These are phyloP conservation scores for Eragrostis curvula DNA, from an alignment of 176 grass and related monocot species.

Conservation along the genomic window DNA sequence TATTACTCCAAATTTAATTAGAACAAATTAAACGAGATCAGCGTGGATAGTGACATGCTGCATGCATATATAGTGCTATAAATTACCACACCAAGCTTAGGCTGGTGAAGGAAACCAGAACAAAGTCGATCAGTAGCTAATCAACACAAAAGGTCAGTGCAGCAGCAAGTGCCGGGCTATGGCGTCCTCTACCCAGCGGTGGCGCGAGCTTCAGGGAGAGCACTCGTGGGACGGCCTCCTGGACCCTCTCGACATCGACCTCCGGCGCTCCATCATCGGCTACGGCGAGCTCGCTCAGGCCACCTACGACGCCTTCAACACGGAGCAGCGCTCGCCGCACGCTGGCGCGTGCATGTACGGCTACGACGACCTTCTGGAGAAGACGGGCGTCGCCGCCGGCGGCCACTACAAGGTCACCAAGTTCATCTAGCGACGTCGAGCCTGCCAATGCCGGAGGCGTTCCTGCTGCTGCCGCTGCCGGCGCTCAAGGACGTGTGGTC, in stretches of 20 bases:
- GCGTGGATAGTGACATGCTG: no score
- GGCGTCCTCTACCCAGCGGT: no score
- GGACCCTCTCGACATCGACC: constrained; percentile 59
- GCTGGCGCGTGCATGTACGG: constrained; percentile 43
- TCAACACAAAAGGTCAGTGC: no score
- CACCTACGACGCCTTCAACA: constrained; percentile 57
- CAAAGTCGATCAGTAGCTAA: no score
- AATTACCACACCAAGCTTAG: no score
- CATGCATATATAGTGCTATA: no score
- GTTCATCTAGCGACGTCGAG: constrained; percentile 20
- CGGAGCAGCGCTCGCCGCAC: constrained; percentile 48
- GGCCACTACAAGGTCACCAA: background rate
- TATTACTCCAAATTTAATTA: no score
- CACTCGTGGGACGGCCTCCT: constrained; percentile 63
- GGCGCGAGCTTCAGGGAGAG: constrained; percentile 56
- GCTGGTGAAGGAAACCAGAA: no score
- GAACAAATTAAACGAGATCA: no score
- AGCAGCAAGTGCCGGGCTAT: no score
- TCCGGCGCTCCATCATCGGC: constrained; percentile 51
- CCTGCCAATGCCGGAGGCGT: background rate
- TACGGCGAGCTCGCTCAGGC: constrained; percentile 65
- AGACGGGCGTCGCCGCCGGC: background rate
- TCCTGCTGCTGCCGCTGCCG: background rate
- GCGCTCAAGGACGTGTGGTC: constrained; percentile 32
- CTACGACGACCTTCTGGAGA: constrained; percentile 34